These are phyloP conservation scores for Friedmanniomyces endolithicus DNA, from an alignment of 495 filamentous ascomycete genomes.

Conservation along the genomic window DNA sequence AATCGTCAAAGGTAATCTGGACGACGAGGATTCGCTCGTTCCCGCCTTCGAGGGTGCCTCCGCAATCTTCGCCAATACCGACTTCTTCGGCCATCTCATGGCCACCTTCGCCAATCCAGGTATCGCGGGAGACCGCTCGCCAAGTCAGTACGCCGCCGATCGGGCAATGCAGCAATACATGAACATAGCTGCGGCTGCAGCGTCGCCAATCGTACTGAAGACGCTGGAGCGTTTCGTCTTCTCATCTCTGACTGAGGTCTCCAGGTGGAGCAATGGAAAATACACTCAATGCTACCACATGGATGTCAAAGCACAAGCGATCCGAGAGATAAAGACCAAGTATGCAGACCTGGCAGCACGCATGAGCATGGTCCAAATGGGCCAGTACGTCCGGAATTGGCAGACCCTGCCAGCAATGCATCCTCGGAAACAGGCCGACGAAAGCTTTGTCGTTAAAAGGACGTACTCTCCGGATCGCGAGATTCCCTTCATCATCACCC, in stretches of 20 bases:
- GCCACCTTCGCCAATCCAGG: constrained; percentile 19
- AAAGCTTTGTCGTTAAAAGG: too few relatives aligned
- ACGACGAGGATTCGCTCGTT: neutral
- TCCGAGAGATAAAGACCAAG: too few relatives aligned
- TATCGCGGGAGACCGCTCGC: constrained; percentile 13
- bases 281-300: constrained; percentile 12
- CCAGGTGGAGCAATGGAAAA: constrained; percentile 21
- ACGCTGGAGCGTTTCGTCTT: constrained; percentile 19
- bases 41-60: constrained; percentile 10
- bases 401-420: neutral
- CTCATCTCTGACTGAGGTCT: constrained; percentile 18
- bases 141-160: constrained; percentile 36
- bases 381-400: too few relatives aligned
- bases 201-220: constrained; percentile 23
- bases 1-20: constrained; percentile 22
- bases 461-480: neutral
- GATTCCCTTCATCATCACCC: neutral
- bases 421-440: neutral
- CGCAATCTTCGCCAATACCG: constrained; percentile 13
- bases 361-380: too few relatives aligned
- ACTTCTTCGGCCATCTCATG: constrained; percentile 30
- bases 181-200: constrained; percentile 40
- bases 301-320: too few relatives aligned
- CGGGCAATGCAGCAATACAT: constrained; percentile 37
- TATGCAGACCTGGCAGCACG: neutral